Evolutionary conservation across 176 grass and related monocot genomes (phyloP), one percentile per base, ranked within the genome.

Genomic region (Pontederia paniculata): DNA sequence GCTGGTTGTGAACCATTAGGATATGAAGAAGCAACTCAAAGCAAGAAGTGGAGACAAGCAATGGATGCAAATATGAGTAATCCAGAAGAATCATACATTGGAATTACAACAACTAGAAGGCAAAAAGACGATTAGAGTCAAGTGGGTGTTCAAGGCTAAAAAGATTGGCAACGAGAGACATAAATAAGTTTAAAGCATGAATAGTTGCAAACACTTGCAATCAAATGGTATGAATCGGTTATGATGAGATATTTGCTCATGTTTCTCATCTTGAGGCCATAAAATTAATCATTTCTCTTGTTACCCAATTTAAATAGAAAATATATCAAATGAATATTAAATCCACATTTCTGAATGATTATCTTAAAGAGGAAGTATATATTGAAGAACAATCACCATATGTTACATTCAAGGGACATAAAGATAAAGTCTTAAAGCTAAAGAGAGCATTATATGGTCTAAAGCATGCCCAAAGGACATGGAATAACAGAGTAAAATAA

Each of bases 191-290:
- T 8, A 50, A 65, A 48, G 13, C 61, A 49, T 23, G 9, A 25
- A 9, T 65, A 16, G 45, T 65, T 16, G 61, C 12, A 48, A 65
- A 65, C 0, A 44, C 19, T 0, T 50, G 23, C 12, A 65, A 31
- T 8, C 61, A 65, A 16, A 65, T 16, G 3, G 25, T 14, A 25
- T 2, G 20, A 8, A 12, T 64, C 10, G 2, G 23, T 3, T 65
- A 65, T 50, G 44, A 64, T 17, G 58, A 50, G 61, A n/a, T 44
- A 23, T 67, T 49, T 50, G 45, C 45, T 8, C 61, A 1, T 31
- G 25, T 31, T 31, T 1, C 25, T 31, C 5, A 31, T 5, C 25
- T 31, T 31, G 25, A 31, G 5, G 5, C 25, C 5, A 31, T 31
- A 31, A 31, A 5, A 31, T 31, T 5, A 31, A 2, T 31, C 25